phyloP scores from a whole-genome alignment of 2,329 filamentous ascomycete genomes.

The Sporothrix variecibatus region DNA sequence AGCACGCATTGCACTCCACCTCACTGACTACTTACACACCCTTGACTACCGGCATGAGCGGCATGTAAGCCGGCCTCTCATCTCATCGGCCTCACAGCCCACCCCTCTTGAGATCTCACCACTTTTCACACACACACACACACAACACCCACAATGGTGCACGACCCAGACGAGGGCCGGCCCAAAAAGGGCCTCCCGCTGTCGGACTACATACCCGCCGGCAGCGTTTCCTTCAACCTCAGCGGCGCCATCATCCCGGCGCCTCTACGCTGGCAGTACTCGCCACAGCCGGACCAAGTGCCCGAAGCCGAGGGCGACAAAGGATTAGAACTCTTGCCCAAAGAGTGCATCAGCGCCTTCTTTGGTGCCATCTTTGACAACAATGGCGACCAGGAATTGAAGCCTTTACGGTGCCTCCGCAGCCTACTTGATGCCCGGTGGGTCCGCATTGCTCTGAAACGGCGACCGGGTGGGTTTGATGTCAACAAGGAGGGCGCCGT shows the following conservation, averaged over 20 bases:
- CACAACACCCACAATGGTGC: not conserved
- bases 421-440: not conserved
- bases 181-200: not conserved
- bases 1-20: not conserved
- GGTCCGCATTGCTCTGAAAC: not conserved
- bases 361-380: not conserved
- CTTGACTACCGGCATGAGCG: not conserved
- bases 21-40: no score
- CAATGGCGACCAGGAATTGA: not conserved
- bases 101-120: not conserved
- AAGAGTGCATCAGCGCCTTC: not conserved
- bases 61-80: not conserved
- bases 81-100: not conserved
- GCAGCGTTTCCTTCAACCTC: conserved; percentile 10
- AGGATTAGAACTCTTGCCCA: not conserved
- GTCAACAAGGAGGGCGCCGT: not conserved
- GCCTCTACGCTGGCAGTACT: not conserved
- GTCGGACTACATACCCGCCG: conserved; percentile 16
- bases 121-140: not conserved
- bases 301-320: not conserved
- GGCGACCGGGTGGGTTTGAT: not conserved
- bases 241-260: not conserved
- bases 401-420: not conserved
- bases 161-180: not conserved
- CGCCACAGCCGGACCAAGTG: not conserved